Base-by-base conservation (phyloP, 2,329 filamentous ascomycete species). In the Colletotrichum spaethianum region DNA sequence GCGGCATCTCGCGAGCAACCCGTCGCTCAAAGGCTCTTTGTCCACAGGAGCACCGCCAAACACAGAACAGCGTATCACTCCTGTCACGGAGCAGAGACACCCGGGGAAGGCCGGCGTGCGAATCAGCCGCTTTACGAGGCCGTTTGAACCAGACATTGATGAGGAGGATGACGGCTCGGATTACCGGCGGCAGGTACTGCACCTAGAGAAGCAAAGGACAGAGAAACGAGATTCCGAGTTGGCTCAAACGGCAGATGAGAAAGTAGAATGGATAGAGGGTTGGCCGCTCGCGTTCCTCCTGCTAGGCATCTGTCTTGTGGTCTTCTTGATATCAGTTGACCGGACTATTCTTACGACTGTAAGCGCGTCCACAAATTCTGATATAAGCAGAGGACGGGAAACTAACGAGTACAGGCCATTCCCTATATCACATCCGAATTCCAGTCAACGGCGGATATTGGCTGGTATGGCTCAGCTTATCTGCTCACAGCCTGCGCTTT, bases 381-480 rank as follows among this genome's bases (percentile, higher is more conserved):
- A 16, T 12, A 20, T 14, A 4, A 23, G 16, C 23, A 23, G 6
- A 23, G 6, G 9, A 20, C 6, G 6, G 16, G 8, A 12, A 33
- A 23, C 67, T 73, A 11, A 73, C 55, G 8, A 16, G 1, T 8
- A 1, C 6, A 73, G 81, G 83, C 83, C 8, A 83, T 85, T 38
- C 83, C 83, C 0, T 80, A 81, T 53, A 85, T 85, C 67, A 85
- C 83, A 0, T 80, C 77, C 66, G 80, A 80, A 20, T 81, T 82
- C 74, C 77, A 82, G 9, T 77, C 79, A 23, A 78, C 85, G 1
- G 75, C 79, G 14, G 82, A 86, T 62, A 81, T 86, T 4, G 83
- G 82, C 20, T 88, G 86, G 86, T 88, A 88, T 72, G 85, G 83
- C 1, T 81, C 82, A n/a, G 83, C 82, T 5, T 84, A 80, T 63